phyloP scores from a whole-genome alignment of 148 eudicot genomes.

The Diospyros lotus region DNA sequence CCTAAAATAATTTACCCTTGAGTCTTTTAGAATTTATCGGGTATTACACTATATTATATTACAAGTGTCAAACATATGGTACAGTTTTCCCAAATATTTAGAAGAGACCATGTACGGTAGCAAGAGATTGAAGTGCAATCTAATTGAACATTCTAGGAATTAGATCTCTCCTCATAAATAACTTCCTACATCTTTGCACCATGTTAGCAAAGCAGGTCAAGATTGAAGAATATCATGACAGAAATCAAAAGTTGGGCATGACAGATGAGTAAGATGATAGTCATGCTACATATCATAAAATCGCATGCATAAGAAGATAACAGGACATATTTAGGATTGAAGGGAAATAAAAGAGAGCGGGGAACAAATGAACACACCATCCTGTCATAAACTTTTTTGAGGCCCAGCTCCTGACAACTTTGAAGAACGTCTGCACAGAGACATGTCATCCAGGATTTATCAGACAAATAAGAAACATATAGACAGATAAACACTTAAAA shows the following conservation, averaged over 20 bases:
- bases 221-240: neutral
- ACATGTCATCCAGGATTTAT: neutral
- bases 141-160: no score
- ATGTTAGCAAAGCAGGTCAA: neutral
- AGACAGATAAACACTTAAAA: neutral
- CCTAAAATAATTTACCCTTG: no score
- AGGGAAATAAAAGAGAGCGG: neutral
- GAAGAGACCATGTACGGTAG: no score
- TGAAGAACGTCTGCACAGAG: slow-evolving; percentile 66
- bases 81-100: no score
- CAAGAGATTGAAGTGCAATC: no score
- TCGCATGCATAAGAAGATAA: neutral
- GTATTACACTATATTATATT: no score
- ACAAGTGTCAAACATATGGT: no score
- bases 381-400: slow-evolving; percentile 98
- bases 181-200: slow-evolving; percentile 5
- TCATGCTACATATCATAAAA: neutral
- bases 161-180: neutral
- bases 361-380: slow-evolving; percentile 49
- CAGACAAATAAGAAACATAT: slow-evolving; percentile 10
- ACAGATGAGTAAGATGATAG: neutral
- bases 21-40: no score
- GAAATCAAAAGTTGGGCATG: no score
- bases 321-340: neutral
- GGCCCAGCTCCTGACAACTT: slow-evolving; percentile 92